Percentiles rank a stretch among this genome's conserved stretches.
phyloP scores from a whole-genome alignment of 108 stramenopile genomes.

The Nitzschia sp. region DNA sequence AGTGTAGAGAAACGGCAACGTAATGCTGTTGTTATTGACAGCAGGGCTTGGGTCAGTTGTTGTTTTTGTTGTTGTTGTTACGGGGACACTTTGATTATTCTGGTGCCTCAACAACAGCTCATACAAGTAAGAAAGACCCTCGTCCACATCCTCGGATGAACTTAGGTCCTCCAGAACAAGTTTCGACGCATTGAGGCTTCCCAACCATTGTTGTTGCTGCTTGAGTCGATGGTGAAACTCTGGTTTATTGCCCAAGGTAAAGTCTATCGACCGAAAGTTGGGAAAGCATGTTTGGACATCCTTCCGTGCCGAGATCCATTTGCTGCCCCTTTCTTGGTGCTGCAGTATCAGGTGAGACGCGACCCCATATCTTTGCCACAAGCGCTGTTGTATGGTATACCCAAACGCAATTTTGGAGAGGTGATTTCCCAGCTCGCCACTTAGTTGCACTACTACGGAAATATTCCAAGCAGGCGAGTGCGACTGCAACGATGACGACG shows the following conservation, averaged over 20 bases:
- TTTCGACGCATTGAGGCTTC: neutral
- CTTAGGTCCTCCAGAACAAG: neutral
- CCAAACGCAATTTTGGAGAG: conserved; percentile 30
- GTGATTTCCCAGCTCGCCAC: conserved; percentile 56
- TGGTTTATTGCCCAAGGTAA: conserved; percentile 8
- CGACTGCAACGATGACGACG: neutral
- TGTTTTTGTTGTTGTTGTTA: too few relatives aligned
- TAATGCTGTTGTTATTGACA: neutral
- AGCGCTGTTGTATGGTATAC: conserved; percentile 17
- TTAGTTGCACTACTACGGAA: conserved; percentile 41
- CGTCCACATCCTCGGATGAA: neutral
- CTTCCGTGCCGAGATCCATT: conserved; percentile 22
- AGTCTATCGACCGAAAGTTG: conserved; percentile 14
- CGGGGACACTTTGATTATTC: neutral
- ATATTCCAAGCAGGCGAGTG: neutral
- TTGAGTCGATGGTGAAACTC: conserved; percentile 22
- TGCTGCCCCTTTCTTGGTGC: conserved; percentile 26
- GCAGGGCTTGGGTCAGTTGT: too few relatives aligned
- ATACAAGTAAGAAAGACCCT: neutral
- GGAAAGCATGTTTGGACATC: conserved; percentile 39
- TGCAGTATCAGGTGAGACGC: conserved; percentile 16
- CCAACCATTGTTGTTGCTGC: conserved; percentile 12
- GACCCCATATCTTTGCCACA: conserved; percentile 18
- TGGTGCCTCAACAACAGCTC: neutral
- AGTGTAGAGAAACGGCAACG: neutral